Conservation (phyloP, 1,139 yeast genomes). For the Pichia norvegensis region DNA sequence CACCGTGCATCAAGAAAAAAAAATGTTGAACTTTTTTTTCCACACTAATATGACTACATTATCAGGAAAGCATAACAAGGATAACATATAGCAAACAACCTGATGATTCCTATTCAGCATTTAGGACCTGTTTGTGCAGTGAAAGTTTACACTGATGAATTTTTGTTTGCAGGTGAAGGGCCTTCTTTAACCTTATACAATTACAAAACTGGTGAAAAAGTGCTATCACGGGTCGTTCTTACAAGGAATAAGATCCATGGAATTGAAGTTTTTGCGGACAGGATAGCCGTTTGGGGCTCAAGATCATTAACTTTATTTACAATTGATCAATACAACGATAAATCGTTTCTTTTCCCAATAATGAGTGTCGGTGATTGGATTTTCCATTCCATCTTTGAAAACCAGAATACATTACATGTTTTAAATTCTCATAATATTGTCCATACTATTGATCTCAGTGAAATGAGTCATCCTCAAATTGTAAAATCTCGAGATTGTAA, state of each 20-base stretch:
- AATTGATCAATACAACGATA: constrained; percentile 25
- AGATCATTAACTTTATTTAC: constrained; percentile 51
- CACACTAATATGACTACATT: neutral
- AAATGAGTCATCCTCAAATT: constrained; percentile 24
- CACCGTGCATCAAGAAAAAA: neutral
- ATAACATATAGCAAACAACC: neutral
- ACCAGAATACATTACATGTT: constrained; percentile 36
- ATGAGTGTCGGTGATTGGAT: constrained; percentile 71
- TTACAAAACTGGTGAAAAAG: constrained; percentile 33
- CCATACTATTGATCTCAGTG: constrained; percentile 34
- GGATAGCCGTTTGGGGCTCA: constrained; percentile 59
- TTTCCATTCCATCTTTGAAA: constrained; percentile 45
- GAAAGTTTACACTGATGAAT: constrained; percentile 33
- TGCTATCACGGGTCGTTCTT: constrained; percentile 45
- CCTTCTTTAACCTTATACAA: constrained; percentile 53
- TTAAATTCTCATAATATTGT: constrained; percentile 80
- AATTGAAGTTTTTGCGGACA: constrained; percentile 36
- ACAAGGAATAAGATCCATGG: constrained; percentile 74
- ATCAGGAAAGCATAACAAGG: too few species aligned
- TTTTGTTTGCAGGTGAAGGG: constrained; percentile 62
- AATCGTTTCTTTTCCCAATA: constrained; percentile 30
- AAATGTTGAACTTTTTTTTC: neutral
- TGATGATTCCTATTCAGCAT: constrained; percentile 30
- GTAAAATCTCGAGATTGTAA: constrained; percentile 42
- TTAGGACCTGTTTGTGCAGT: constrained; percentile 74